phyloP scores from a whole-genome alignment of 148 eudicot species.

The Dysphania ambrosioides region DNA sequence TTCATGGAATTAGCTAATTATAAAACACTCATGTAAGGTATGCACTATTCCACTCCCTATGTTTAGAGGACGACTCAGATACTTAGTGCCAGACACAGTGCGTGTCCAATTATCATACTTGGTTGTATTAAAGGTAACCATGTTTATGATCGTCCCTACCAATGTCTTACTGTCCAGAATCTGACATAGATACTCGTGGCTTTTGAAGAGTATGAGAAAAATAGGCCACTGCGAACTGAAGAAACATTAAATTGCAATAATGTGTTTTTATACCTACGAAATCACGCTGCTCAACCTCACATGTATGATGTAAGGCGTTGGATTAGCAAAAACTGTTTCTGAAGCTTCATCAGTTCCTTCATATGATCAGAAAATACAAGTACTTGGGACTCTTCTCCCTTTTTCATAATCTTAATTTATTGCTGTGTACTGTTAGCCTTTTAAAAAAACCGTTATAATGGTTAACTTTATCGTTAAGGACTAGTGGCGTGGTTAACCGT shows the following conservation, averaged over 20 bases:
- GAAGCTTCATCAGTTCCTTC: slow-evolving; percentile 10
- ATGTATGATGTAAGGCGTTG: slow-evolving; percentile 26
- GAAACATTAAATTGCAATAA: neutral
- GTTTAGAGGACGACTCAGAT: too few species aligned
- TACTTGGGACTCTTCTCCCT: slow-evolving; percentile 39
- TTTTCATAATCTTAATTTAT: slow-evolving; percentile 40
- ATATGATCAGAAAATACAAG: slow-evolving; percentile 15
- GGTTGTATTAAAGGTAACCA: neutral
- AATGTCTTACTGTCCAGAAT: neutral
- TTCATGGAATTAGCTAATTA: neutral
- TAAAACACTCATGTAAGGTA: too few species aligned
- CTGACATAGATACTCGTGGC: too few species aligned
- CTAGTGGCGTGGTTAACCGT: too few species aligned
- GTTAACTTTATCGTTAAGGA: too few species aligned
- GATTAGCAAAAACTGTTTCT: neutral
- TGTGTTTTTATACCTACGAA: slow-evolving; percentile 31
- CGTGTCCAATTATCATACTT: neutral
- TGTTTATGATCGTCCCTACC: neutral
- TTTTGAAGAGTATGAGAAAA: neutral
- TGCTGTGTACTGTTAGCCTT: slow-evolving; percentile 34
- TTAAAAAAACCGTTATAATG: too few species aligned
- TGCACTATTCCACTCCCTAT: too few species aligned
- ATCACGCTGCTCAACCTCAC: slow-evolving; percentile 36
- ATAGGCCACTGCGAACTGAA: neutral
- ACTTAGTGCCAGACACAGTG: neutral